Evolutionary conservation across 441 rosid genomes (phyloP).

Genomic region (Biscutella auriculata): DNA sequence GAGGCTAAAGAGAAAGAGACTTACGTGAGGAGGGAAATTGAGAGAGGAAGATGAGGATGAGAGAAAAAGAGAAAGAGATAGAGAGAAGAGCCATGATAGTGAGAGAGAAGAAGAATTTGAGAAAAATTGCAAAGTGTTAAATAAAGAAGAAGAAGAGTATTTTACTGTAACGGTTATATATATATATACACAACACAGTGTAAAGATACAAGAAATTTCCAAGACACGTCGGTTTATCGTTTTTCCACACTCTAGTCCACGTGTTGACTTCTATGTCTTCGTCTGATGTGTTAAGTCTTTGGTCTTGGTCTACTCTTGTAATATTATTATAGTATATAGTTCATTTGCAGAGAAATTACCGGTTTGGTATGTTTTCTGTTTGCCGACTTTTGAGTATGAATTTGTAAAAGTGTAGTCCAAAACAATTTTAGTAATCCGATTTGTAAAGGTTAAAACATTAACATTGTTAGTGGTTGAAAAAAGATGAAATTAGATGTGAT

Average conservation of each 20-base stretch:
- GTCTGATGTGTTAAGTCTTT: neutral
- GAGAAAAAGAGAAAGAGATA: neutral
- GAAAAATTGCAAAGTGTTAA: neutral
- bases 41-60: conserved; percentile 27
- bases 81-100: conserved; percentile 16
- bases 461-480: neutral
- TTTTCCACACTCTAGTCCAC: conserved; percentile 9
- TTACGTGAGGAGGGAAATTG: conserved; percentile 34
- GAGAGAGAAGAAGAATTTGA: conserved; percentile 1
- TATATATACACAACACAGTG: too few species aligned
- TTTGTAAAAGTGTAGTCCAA: neutral
- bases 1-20: neutral
- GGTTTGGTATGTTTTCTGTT: too few species aligned
- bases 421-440: neutral
- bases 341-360: too few species aligned
- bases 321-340: neutral
- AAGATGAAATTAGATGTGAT: neutral
- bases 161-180: conserved; percentile 13
- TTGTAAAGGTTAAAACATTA: neutral
- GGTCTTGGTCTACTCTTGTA: neutral
- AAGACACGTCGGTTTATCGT: conserved; percentile 4
- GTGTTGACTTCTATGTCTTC: conserved; percentile 1
- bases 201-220: neutral
- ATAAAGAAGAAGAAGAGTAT: neutral
- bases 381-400: neutral